Evolutionary conservation across 2,329 filamentous ascomycete genomes (phyloP).

Genomic region (Aulographum hederae): DNA sequence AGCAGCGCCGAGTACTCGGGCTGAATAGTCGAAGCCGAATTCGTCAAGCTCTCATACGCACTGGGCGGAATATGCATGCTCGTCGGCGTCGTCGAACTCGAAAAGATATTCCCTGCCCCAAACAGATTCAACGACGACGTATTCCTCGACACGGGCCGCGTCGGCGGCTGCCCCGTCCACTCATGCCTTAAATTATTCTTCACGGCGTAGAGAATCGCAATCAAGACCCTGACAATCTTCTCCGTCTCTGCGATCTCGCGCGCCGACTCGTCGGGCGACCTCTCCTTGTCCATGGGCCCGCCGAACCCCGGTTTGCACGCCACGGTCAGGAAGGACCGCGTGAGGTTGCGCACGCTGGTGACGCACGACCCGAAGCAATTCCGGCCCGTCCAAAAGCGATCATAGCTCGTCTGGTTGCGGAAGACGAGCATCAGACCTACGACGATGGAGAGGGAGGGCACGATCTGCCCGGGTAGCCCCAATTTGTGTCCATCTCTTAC

Average conservation of each 20-base stretch:
- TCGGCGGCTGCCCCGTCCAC: constrained; percentile 28
- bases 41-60: neutral
- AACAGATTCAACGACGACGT: neutral
- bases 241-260: constrained; percentile 36
- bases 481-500: constrained; percentile 9
- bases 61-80: neutral
- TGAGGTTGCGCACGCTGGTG: constrained; percentile 41
- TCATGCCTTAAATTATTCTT: constrained; percentile 47
- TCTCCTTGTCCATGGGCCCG: constrained; percentile 7
- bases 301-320: too few relatives aligned
- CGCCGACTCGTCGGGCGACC: constrained; percentile 6
- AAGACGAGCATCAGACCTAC: constrained; percentile 51
- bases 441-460: constrained; percentile 45
- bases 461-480: constrained; percentile 38
- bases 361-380: constrained; percentile 37
- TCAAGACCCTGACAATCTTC: constrained; percentile 35
- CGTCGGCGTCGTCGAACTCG: too few relatives aligned
- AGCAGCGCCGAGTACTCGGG: constrained; percentile 17
- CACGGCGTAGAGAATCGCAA: constrained; percentile 43
- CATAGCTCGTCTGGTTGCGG: constrained; percentile 45
- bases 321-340: constrained; percentile 35
- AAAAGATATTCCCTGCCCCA: neutral
- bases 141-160: constrained; percentile 10
- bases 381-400: constrained; percentile 44
- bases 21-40: constrained; percentile 9